Conservation (phyloP, 169 alveolate genomes). For the Eimeria necatrix region DNA sequence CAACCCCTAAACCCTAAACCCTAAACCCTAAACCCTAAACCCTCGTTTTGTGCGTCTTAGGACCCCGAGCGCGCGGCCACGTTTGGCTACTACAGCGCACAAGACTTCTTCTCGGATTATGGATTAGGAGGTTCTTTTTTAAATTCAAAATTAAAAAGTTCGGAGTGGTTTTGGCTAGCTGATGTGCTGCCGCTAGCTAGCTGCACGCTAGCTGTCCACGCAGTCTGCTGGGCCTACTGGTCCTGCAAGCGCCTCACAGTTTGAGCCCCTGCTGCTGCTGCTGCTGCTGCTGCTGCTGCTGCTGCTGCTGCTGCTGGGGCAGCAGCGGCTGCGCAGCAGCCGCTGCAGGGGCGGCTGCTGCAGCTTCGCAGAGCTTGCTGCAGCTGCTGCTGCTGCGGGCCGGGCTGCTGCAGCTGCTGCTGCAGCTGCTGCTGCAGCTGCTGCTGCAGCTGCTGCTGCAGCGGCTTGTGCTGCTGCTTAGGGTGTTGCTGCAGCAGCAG, state of each 20-base stretch:
- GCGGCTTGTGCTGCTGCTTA: background rate
- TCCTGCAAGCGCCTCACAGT: background rate
- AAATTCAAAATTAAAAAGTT: background rate
- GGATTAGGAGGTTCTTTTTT: conserved; percentile 8
- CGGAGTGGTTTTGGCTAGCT: conserved; percentile 30
- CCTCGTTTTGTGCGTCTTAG: background rate
- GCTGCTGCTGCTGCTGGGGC: background rate
- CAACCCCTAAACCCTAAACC: background rate
- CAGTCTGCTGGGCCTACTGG: background rate
- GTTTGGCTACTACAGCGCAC: background rate
- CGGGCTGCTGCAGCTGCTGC: background rate
- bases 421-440: background rate
- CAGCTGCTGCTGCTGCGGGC: background rate
- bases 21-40: background rate
- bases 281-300: conserved; percentile 1
- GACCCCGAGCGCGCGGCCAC: background rate
- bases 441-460: background rate
- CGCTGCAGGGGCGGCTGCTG: background rate
- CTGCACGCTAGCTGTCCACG: background rate
- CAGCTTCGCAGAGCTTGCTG: background rate
- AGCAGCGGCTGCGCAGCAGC: background rate
- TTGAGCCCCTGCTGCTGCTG: background rate
- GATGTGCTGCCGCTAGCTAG: conserved; percentile 6
- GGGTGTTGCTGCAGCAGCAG: background rate
- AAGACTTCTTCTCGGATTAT: background rate